These are phyloP conservation scores for Fusarium palustre DNA, from an alignment of 2,329 filamentous ascomycete species.

Conservation along the genomic window DNA sequence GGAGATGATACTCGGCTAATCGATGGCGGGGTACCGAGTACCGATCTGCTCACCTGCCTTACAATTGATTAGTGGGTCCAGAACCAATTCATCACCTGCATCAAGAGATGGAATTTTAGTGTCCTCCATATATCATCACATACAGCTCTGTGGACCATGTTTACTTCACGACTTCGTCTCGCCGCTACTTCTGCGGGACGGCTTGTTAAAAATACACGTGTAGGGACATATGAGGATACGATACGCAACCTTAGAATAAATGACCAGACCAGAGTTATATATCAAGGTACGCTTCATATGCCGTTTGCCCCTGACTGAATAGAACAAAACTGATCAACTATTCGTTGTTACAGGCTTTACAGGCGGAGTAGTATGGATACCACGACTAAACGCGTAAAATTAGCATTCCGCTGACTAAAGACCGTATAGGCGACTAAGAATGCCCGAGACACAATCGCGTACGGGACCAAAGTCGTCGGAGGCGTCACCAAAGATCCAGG, in stretches of 20 bases:
- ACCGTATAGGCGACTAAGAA: slow-evolving; percentile 52
- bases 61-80: neutral
- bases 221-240: neutral
- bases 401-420: neutral
- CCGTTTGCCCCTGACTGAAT: neutral
- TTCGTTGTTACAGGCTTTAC: slow-evolving; percentile 50
- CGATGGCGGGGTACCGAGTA: neutral
- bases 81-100: neutral
- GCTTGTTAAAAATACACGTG: neutral
- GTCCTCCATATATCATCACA: neutral
- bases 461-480: slow-evolving; percentile 54
- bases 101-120: neutral
- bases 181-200: neutral
- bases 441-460: slow-evolving; percentile 54
- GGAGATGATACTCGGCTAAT: neutral
- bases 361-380: slow-evolving; percentile 50
- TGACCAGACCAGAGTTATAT: slow-evolving; percentile 1
- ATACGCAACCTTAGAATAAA: slow-evolving; percentile 3
- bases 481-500: slow-evolving; percentile 55
- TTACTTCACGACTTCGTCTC: neutral
- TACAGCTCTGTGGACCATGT: neutral
- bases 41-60: neutral
- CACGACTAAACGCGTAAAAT: neutral
- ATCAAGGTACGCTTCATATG: neutral
- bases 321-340: neutral